Conservation (phyloP, 2,329 filamentous ascomycete species). For the Beauveria caledonica region DNA sequence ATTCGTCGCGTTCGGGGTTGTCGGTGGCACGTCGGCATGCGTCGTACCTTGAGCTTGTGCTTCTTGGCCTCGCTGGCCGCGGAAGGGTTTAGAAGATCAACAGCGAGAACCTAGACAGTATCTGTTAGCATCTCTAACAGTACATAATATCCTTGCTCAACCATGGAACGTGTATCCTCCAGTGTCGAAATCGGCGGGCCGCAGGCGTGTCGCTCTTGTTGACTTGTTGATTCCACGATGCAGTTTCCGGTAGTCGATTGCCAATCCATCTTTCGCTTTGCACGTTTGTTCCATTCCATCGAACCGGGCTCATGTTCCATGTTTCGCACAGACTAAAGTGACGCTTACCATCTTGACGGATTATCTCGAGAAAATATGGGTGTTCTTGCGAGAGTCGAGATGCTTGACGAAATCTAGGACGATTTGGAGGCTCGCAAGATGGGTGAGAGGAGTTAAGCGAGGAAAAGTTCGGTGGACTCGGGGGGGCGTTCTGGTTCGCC, state of each 20-base stretch:
- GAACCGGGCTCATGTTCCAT: constrained; percentile 1
- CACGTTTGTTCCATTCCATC: background rate
- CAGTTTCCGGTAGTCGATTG: background rate
- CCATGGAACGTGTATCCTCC: constrained; percentile 7
- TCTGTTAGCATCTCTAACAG: constrained; percentile 37
- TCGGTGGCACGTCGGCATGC: constrained; percentile 8
- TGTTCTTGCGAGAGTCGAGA: constrained; percentile 40
- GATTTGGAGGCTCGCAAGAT: constrained; percentile 47
- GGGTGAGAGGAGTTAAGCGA: constrained; percentile 37
- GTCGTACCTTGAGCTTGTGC: constrained; percentile 98
- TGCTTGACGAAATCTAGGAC: constrained; percentile 47
- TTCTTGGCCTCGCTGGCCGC: constrained; percentile 97
- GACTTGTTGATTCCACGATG: background rate
- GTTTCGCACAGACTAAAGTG: constrained; percentile 16
- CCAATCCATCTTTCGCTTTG: background rate
- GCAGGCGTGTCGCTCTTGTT: background rate
- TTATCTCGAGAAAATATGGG: constrained; percentile 35
- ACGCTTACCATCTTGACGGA: constrained; percentile 63
- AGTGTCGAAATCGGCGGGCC: constrained; percentile 1
- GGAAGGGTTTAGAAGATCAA: constrained; percentile 99
- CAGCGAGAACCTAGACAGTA: constrained; percentile 83
- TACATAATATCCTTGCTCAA: background rate
- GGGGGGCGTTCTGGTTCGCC: constrained; percentile 27
- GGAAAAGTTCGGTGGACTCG: constrained; percentile 40
- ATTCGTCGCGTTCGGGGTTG: constrained; percentile 9